phyloP scores from a whole-genome alignment of 345 rosid species.

The Combretum micranthum region DNA sequence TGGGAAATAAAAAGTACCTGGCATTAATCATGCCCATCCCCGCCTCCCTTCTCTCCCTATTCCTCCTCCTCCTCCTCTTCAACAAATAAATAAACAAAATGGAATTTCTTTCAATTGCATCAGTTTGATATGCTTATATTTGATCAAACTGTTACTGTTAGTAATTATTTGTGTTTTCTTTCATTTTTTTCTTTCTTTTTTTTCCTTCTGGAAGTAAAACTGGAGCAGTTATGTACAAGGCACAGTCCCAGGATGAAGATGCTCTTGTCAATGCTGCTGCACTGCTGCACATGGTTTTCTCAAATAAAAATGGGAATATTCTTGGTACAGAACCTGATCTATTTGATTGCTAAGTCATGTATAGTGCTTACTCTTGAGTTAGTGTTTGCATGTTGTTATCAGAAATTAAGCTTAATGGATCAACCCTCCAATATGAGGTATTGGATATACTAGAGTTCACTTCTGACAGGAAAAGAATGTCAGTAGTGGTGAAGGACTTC shows the following conservation, averaged over 20 bases:
- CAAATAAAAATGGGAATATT: slow-evolving; percentile 58
- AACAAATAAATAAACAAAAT: no score
- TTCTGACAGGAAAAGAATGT: slow-evolving; percentile 97
- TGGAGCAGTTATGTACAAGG: slow-evolving; percentile 73
- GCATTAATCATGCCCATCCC: no score
- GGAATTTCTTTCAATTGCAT: no score
- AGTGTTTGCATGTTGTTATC: slow-evolving; percentile 17
- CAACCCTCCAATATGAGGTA: slow-evolving; percentile 55
- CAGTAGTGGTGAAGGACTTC: slow-evolving; percentile 78
- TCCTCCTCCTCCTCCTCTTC: no score
- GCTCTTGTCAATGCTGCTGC: slow-evolving; percentile 98
- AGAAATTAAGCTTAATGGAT: slow-evolving; percentile 74
- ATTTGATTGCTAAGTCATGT: slow-evolving; percentile 13
- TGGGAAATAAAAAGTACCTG: no score
- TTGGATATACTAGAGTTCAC: slow-evolving; percentile 92
- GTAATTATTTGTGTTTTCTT: slow-evolving; percentile 3
- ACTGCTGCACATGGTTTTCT: slow-evolving; percentile 70
- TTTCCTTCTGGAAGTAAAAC: slow-evolving; percentile 54
- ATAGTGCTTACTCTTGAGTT: slow-evolving; percentile 7
- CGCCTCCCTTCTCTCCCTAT: no score
- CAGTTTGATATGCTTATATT: neutral
- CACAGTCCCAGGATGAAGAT: slow-evolving; percentile 98
- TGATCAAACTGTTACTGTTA: neutral
- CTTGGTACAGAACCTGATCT: slow-evolving; percentile 47
- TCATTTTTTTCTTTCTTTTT: neutral